Evolutionary conservation across 192 early-diverging fungal species (phyloP).

Genomic region (Funneliformis geosporum): DNA sequence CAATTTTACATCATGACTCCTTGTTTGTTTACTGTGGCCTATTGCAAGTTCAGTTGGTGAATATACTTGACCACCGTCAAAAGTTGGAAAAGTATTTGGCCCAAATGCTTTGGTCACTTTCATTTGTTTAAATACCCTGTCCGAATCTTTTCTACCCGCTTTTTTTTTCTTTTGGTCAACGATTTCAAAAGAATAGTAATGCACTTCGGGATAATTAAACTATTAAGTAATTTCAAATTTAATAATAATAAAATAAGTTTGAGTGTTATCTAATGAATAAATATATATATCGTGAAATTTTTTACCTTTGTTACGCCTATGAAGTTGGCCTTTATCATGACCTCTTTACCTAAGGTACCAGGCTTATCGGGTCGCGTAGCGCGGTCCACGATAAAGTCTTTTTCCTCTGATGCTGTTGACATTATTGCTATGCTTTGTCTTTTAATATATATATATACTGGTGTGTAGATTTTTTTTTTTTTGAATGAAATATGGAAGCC

Average conservation of each 20-base stretch:
- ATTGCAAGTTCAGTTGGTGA: not conserved
- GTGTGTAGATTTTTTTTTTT: no score
- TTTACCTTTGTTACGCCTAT: not conserved
- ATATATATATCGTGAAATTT: not conserved
- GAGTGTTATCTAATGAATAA: not conserved
- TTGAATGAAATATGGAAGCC: no score
- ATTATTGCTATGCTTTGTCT: not conserved
- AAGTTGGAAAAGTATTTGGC: not conserved
- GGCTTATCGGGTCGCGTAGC: not conserved
- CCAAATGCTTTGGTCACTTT: not conserved
- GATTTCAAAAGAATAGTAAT: constrained; percentile 8
- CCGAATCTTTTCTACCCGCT: constrained; percentile 1
- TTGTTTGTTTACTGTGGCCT: not conserved
- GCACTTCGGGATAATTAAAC: not conserved
- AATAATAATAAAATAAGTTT: not conserved
- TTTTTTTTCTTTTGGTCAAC: not conserved
- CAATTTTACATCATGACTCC: not conserved
- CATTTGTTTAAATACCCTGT: not conserved
- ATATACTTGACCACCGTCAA: constrained; percentile 5
- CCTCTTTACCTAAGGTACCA: not conserved
- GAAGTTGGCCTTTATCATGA: not conserved
- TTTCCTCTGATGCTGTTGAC: not conserved
- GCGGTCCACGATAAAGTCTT: not conserved
- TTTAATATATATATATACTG: not conserved
- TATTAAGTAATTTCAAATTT: not conserved